A percentile compares a stretch with the other conserved stretches of the same genome.
phyloP scores from a whole-genome alignment of 495 filamentous ascomycete species.

The Aspergillus carlsbadensis region DNA sequence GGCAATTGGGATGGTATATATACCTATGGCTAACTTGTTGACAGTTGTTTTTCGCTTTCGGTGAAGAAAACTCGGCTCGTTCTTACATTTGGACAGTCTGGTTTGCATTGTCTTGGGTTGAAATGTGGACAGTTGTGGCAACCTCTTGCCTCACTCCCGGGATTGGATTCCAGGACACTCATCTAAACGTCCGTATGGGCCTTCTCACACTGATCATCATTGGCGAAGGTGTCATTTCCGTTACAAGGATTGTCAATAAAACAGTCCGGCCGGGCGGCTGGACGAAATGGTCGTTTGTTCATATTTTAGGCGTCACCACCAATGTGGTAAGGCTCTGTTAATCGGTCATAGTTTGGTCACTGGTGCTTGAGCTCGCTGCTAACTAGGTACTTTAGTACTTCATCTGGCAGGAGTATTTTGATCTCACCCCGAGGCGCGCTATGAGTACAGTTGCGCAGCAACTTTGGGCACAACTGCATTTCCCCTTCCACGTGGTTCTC shows the following conservation, averaged over 20 bases:
- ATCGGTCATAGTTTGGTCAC: constrained; percentile 23
- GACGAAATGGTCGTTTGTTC: constrained; percentile 48
- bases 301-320: constrained; percentile 46
- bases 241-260: constrained; percentile 55
- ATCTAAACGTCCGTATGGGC: constrained; percentile 64
- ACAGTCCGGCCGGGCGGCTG: constrained; percentile 54
- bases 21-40: constrained; percentile 1
- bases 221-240: constrained; percentile 61
- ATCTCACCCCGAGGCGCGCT: constrained; percentile 42
- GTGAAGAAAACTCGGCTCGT: constrained; percentile 18
- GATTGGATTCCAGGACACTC: constrained; percentile 63
- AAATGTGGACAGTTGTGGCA: constrained; percentile 53
- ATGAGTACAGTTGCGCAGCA: constrained; percentile 57
- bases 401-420: constrained; percentile 71
- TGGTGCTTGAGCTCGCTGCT: constrained; percentile 11
- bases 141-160: constrained; percentile 53
- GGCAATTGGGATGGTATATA: not conserved
- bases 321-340: constrained; percentile 44
- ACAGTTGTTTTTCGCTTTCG: constrained; percentile 44
- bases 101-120: constrained; percentile 57
- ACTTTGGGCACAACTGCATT: constrained; percentile 66
- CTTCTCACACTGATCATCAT: constrained; percentile 69
- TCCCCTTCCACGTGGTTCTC: constrained; percentile 66
- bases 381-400: constrained; percentile 52
- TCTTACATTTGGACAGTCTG: constrained; percentile 53